phyloP scores from a whole-genome alignment of 441 rosid species.

The Euphorbia schlechtendalii region DNA sequence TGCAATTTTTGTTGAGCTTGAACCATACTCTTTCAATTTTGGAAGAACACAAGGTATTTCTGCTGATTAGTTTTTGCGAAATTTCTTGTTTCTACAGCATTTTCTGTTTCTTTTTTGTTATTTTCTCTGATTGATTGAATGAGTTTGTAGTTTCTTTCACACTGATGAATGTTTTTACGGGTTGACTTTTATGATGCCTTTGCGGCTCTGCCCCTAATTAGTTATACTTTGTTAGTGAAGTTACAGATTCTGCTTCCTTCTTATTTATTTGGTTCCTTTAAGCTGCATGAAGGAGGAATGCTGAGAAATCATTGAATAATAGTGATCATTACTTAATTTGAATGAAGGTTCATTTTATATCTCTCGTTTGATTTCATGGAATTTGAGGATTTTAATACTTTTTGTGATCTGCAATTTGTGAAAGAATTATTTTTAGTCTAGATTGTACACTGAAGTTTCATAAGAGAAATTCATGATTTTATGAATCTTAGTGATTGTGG shows the following conservation, averaged over 20 bases:
- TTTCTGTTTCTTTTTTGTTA: background rate
- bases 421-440: background rate
- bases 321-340: too few relatives aligned
- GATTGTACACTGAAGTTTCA: background rate
- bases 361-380: background rate
- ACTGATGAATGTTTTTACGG: background rate
- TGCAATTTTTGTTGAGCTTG: background rate
- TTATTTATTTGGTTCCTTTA: background rate
- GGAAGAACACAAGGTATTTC: background rate
- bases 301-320: background rate
- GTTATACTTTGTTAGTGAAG: background rate
- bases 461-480: background rate
- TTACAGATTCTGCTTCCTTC: background rate
- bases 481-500: background rate
- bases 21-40: background rate
- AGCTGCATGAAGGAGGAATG: background rate
- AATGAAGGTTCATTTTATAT: background rate
- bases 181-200: background rate
- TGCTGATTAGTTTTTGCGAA: background rate
- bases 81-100: background rate
- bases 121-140: background rate
- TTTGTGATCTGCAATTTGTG: background rate
- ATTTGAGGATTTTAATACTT: background rate
- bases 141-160: background rate
- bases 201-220: background rate